Base-by-base conservation (phyloP, 192 early-diverging fungal species). In the Coemansia sp. region DNA sequence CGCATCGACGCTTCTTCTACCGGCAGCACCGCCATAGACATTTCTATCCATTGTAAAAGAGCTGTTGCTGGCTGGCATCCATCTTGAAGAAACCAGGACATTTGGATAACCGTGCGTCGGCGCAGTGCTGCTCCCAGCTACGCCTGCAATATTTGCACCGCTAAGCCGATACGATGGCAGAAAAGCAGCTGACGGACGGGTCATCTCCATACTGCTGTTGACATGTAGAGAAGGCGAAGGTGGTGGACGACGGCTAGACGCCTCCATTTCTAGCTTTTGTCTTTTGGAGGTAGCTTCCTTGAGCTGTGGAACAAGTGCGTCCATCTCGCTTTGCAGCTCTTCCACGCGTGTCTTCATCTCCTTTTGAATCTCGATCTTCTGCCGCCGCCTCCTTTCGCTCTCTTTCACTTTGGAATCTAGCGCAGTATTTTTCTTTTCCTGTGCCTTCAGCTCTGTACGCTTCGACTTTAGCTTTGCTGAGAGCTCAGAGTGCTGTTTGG, bases 361-460 rank as follows among this genome's bases (percentile, higher is more conserved):
- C 9, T 45, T 54, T 32, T 65, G 78, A 23, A 11, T 32, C 10
- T 71, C 64, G 43, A 63, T 40, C 57, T 69, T 62, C 44, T 69
- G 69, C 16, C 64, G 62, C 39, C 56, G 45, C 23, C 49, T 71
- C 41, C 53, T 54, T 43, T 56, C 12, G 15, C 50, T 62, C 19
- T 64, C 62, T 47, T 70, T 72, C n/a, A 81, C 45, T 38, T 68
- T 52, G 9, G 42, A 4, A 42, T 72, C 70, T 19, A 81, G 63
- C 0, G 56, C 67, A 0, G 68, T 53, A 16, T 75, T 75, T 21
- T 49, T 56, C 52, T 72, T 72, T 56, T 81, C 78, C 54, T 75
- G 78, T 3, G 47, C 63, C 10, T 67, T 53, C 16, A 75, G 44
- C n/a, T 21, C 70, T 11, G 49, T 43, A 9, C 64, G 66, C 56